Conservation (phyloP, 192 early-diverging fungal species). For the Umbelopsis vinacea region DNA sequence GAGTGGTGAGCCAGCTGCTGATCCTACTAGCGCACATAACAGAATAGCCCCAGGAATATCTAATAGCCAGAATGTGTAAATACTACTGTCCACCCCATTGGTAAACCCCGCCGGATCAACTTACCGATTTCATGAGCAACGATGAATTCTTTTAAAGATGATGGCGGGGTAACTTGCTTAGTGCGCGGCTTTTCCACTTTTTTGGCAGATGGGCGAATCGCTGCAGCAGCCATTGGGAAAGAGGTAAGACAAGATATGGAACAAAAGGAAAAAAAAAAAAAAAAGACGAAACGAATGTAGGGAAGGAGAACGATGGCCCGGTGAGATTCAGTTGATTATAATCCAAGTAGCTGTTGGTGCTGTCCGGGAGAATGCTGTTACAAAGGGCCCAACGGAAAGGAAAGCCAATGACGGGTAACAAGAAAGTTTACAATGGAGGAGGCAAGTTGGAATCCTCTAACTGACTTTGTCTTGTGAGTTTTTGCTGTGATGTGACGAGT, state of each 20-base stretch:
- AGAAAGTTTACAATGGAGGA: no score
- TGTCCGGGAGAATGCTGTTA: no score
- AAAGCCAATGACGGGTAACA: no score
- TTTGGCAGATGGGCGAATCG: not conserved
- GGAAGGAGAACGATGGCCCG: not conserved
- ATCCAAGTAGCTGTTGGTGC: no score
- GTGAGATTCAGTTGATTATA: no score
- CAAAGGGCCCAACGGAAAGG: no score
- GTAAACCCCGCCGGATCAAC: not conserved
- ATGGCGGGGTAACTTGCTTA: not conserved
- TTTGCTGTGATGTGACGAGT: no score
- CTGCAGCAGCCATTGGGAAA: constrained; percentile 8
- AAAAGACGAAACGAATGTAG: no score
- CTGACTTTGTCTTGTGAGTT: no score
- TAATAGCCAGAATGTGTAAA: not conserved
- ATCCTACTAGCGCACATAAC: not conserved
- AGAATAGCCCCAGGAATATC: constrained; percentile 16
- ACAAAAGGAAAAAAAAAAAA: not conserved
- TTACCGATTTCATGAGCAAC: constrained; percentile 19
- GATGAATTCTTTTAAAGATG: not conserved
- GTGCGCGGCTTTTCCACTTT: not conserved
- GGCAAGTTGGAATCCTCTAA: no score
- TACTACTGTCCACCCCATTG: not conserved
- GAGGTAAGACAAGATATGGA: not conserved
- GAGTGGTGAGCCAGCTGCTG: not conserved